Percentiles rank a stretch among this genome's conserved stretches.
Conservation (phyloP, 1,284 basidiomycete species). For the Trametes hirsuta region DNA sequence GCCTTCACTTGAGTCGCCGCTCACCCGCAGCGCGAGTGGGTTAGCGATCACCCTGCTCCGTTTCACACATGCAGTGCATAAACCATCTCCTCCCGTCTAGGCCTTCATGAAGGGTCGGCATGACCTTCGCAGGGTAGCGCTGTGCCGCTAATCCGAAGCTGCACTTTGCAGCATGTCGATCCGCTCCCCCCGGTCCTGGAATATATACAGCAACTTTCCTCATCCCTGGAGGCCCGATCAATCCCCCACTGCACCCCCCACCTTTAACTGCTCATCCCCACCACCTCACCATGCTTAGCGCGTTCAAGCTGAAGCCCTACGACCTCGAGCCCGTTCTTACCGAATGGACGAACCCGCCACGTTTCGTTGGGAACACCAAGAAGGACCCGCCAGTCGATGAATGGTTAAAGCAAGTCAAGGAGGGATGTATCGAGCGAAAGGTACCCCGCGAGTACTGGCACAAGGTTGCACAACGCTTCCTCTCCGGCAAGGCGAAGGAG, state of each 20-base stretch:
- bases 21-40: slow-evolving; percentile 1
- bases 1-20: slow-evolving; percentile 6
- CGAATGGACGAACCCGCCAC: slow-evolving; percentile 64
- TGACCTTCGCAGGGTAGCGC: slow-evolving; percentile 1
- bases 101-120: not conserved
- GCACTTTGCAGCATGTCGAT: slow-evolving; percentile 4
- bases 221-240: not conserved
- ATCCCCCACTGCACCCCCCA: slow-evolving; percentile 4
- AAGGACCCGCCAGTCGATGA: slow-evolving; percentile 68
- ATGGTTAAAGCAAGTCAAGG: slow-evolving; percentile 70
- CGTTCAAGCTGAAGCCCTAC: slow-evolving; percentile 75
- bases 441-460: slow-evolving; percentile 79
- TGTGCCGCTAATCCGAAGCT: slow-evolving; percentile 3
- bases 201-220: slow-evolving; percentile 1
- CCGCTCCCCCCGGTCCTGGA: not conserved
- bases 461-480: slow-evolving; percentile 72
- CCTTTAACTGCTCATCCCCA: slow-evolving; percentile 3
- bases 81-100: slow-evolving; percentile 7
- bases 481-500: slow-evolving; percentile 64
- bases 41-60: slow-evolving; percentile 4
- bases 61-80: not conserved
- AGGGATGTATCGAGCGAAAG: slow-evolving; percentile 65
- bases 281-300: slow-evolving; percentile 57
- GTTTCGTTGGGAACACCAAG: slow-evolving; percentile 66
- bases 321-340: slow-evolving; percentile 67